Evolutionary conservation across 495 filamentous ascomycete genomes (phyloP).

Genomic region (Massariosphaeria phaeospora): DNA sequence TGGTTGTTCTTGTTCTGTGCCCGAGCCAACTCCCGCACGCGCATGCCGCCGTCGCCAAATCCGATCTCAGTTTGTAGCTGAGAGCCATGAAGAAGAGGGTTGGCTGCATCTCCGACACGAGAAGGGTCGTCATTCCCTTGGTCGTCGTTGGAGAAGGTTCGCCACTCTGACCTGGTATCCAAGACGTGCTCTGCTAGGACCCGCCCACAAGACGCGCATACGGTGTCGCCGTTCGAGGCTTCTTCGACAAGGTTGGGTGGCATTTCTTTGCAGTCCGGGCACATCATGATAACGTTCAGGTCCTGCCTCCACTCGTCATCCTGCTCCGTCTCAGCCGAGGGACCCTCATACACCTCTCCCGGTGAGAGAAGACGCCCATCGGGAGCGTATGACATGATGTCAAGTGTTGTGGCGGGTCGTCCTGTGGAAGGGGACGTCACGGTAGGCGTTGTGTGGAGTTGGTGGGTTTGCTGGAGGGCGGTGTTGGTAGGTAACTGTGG

Average conservation of each 20-base stretch:
- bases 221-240: conserved; percentile 83
- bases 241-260: conserved; percentile 92
- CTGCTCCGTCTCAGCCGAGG: conserved; percentile 20
- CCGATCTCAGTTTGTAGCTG: conserved; percentile 90
- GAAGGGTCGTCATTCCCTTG: conserved; percentile 90
- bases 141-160: conserved; percentile 96
- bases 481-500: no score
- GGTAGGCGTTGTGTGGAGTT: background rate
- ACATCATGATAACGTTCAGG: conserved; percentile 75
- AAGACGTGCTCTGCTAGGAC: conserved; percentile 87
- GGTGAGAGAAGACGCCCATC: conserved; percentile 41
- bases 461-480: background rate
- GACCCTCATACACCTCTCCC: conserved; percentile 37
- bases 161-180: conserved; percentile 95
- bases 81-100: conserved; percentile 81
- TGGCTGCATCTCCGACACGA: conserved; percentile 90
- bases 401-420: no score
- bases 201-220: conserved; percentile 87
- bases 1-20: conserved; percentile 79
- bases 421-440: no score
- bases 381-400: conserved; percentile 20
- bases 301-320: conserved; percentile 61
- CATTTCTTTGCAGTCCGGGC: conserved; percentile 81
- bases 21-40: conserved; percentile 72
- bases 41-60: conserved; percentile 62